phyloP scores from a whole-genome alignment of 2,329 filamentous ascomycete genomes.

The Pseudocercospora eumusae region DNA sequence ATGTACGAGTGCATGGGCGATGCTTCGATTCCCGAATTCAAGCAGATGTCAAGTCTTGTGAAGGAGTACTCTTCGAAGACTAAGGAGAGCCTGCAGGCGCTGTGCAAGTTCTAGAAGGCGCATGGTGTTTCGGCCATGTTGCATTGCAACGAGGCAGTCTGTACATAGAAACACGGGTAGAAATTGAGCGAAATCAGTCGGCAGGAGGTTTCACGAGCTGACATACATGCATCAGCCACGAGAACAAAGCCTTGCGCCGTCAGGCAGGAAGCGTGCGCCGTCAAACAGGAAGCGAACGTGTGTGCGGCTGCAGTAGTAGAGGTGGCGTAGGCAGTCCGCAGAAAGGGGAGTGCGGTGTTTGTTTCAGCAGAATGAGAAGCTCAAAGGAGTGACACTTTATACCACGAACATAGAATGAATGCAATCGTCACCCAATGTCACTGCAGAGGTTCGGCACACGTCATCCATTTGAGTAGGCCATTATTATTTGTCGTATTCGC shows the following conservation, averaged over 20 bases:
- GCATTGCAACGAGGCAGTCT: neutral
- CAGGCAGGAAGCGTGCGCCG: no score
- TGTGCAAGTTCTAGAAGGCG: conserved; percentile 59
- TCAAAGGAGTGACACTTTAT: neutral
- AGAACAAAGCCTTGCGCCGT: conserved; percentile 3
- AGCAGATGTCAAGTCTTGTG: conserved; percentile 70
- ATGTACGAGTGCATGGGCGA: conserved; percentile 89
- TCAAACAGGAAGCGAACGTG: conserved; percentile 1
- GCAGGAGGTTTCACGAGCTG: conserved; percentile 4
- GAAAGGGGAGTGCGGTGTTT: conserved; percentile 1
- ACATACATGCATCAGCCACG: conserved; percentile 20
- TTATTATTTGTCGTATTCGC: neutral
- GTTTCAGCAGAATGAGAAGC: conserved; percentile 4
- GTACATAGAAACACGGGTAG: conserved; percentile 3
- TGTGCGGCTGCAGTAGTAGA: conserved; percentile 5
- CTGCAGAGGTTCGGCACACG: neutral
- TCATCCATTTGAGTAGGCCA: no score
- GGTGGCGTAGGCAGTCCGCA: conserved; percentile 5
- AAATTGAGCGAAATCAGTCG: neutral
- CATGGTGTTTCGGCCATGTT: neutral
- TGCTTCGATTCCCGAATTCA: conserved; percentile 71
- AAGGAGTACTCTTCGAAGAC: conserved; percentile 75
- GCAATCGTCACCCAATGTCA: neutral
- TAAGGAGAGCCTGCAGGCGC: conserved; percentile 63
- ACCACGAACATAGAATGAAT: neutral